A percentile compares a stretch with the other conserved stretches of the same genome.
These are phyloP conservation scores for Chrysoporthe austroafricana DNA, from an alignment of 2,329 filamentous ascomycete genomes.

Conservation along the genomic window DNA sequence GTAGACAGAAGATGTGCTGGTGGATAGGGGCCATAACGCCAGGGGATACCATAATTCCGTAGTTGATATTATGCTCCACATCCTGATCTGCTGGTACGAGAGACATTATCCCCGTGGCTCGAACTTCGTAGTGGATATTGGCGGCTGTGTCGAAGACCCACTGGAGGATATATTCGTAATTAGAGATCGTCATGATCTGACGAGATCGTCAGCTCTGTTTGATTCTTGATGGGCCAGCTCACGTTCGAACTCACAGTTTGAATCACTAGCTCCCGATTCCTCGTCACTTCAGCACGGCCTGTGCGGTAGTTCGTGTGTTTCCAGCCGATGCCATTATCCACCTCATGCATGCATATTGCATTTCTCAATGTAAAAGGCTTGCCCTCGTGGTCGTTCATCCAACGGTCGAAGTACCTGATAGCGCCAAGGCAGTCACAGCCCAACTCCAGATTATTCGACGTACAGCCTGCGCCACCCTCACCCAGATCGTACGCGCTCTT, in stretches of 20 bases:
- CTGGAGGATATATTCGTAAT: conserved; percentile 55
- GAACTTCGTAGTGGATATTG: conserved; percentile 30
- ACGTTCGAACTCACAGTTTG: conserved; percentile 47
- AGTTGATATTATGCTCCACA: conserved; percentile 29
- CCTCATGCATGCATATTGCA: conserved; percentile 60
- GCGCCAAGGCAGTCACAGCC: conserved; percentile 23
- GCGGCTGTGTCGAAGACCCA: conserved; percentile 54
- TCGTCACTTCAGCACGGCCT: conserved; percentile 52
- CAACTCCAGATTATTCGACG: conserved; percentile 17
- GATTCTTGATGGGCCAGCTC: conserved; percentile 7
- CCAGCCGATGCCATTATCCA: conserved; percentile 61
- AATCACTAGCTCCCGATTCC: conserved; percentile 55
- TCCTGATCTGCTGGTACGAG: conserved; percentile 51
- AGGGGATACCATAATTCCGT: conserved; percentile 47
- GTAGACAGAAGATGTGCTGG: conserved; percentile 59
- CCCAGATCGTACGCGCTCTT: conserved; percentile 22
- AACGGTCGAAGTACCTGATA: conserved; percentile 58
- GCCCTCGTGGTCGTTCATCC: conserved; percentile 55
- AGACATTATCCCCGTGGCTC: conserved; percentile 44
- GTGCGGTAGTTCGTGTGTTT: conserved; percentile 60
- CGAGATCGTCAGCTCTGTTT: neutral
- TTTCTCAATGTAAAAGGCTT: conserved; percentile 50
- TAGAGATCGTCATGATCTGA: conserved; percentile 60
- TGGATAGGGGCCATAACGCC: conserved; percentile 61
- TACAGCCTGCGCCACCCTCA: conserved; percentile 17